Base-by-base conservation (phyloP, 352 stramenopile species). In the Thraustotheca clavata region DNA sequence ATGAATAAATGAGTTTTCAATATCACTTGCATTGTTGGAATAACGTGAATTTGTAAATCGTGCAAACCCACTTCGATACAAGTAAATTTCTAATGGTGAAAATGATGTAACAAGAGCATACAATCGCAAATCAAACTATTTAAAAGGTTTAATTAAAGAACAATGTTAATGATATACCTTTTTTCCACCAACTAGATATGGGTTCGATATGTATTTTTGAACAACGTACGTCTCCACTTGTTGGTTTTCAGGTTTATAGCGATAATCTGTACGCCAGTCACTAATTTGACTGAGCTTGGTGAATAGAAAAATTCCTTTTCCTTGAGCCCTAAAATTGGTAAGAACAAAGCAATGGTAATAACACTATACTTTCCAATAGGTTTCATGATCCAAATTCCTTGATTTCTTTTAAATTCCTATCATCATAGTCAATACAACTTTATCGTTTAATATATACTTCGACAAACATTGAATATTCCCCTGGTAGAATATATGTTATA, bases 371-470 rank as follows among this genome's bases (percentile, higher is more conserved):
- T 95, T 41, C 93, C 91, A 24, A 96, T 96, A 8, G 93, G 93
- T 69, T 98, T 98, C 93, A 98, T 98, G 70, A 98, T 98, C 93
- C 93, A 98, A 1, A 97, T 80, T 33, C 90, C 92, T 38, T 90
- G 79, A 55, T 77, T 87, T 18, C 87, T 76, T 62, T 97, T 97
- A 57, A 96, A 98, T 55, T 97, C 89, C 73, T 77, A 36, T 52
- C 12, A 2, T 14, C 12, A 61, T 24, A 24, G 20, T 27, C 38
- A 20, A 41, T 34, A 68, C 49, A 20, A 43, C 38, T 18, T 43
- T 43, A 43, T 43, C 20, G 38, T 20, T 18, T 43, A 41, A 4
- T 41, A 4, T 40, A 9, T 36, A 77, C 72, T 66, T 97, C 91
- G 0, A 97, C 87, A 67, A 98, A 98, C 69, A 98, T 88, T 20